Conservation (phyloP, 2,329 filamentous ascomycete species). For the Colletotrichum liaoningense region DNA sequence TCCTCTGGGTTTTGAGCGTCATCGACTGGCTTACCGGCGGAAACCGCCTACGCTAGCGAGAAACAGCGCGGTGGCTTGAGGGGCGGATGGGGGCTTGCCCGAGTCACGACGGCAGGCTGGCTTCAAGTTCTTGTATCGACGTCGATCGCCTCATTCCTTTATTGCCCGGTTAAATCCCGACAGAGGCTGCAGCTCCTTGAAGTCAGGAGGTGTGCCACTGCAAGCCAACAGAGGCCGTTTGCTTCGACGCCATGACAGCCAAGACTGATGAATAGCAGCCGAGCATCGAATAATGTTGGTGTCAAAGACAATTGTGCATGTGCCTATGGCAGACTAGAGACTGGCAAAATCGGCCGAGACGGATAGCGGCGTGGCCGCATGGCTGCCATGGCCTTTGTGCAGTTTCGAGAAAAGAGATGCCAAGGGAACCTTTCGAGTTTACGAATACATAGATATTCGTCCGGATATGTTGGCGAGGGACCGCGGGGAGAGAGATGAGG, state of each 20-base stretch:
- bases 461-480: neutral
- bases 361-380: neutral
- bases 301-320: neutral
- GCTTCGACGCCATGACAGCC: neutral
- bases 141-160: neutral
- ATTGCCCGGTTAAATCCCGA: neutral
- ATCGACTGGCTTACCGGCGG: conserved; percentile 4
- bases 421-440: conserved; percentile 7
- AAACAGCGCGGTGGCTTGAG: neutral
- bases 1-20: conserved; percentile 2
- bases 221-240: neutral
- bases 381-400: too few relatives aligned
- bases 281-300: neutral
- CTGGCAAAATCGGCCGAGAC: neutral
- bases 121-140: neutral
- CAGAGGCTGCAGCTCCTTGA: neutral
- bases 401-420: conserved; percentile 17
- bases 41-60: conserved; percentile 19
- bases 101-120: neutral
- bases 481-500: neutral
- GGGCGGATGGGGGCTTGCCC: conserved; percentile 3
- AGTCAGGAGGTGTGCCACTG: neutral
- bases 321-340: neutral
- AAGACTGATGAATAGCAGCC: neutral
- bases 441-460: neutral